Percentiles rank a stretch among this genome's conserved stretches.
These are phyloP conservation scores for Venturiaceae sp. DNA, from an alignment of 2,329 filamentous ascomycete genomes.

Conservation along the genomic window DNA sequence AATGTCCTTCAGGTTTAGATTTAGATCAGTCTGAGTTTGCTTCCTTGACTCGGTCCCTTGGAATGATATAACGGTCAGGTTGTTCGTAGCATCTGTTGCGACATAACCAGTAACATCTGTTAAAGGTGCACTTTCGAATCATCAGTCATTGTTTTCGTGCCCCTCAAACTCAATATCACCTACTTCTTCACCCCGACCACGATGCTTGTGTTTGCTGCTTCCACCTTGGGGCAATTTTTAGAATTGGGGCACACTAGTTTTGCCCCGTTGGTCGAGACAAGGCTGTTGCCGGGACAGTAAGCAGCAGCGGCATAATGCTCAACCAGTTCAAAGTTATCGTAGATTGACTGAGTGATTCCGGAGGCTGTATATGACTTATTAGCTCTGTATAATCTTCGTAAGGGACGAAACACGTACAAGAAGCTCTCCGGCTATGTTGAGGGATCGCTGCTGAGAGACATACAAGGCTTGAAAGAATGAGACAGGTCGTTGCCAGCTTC, in stretches of 20 bases:
- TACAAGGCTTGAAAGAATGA: not conserved
- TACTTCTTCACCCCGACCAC: conserved; percentile 5
- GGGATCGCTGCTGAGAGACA: not conserved
- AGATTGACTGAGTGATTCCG: not conserved
- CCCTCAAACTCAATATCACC: too few species aligned
- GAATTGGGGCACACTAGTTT: conserved; percentile 24
- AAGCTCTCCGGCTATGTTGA: not conserved
- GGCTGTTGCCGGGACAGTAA: conserved; percentile 32
- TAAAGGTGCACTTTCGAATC: conserved; percentile 17
- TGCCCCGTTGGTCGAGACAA: conserved; percentile 33
- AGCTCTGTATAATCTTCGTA: not conserved
- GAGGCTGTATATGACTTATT: not conserved
- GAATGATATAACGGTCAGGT: conserved; percentile 49
- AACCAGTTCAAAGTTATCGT: conserved; percentile 3
- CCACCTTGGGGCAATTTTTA: conserved; percentile 38
- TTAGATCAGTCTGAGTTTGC: conserved; percentile 52
- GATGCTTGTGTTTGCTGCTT: conserved; percentile 36
- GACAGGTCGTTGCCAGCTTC: not conserved
- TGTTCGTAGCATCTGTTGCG: conserved; percentile 34
- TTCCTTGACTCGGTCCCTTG: conserved; percentile 48
- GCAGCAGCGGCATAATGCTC: conserved; percentile 41
- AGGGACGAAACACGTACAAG: not conserved
- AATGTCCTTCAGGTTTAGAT: conserved; percentile 31
- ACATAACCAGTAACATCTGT: conserved; percentile 39
- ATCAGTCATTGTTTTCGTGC: not conserved